Percentiles rank a stretch among this genome's conserved stretches.
Evolutionary conservation across 192 early-diverging fungal species (phyloP).

Genomic region (Globomyces pollinis-pini): DNA sequence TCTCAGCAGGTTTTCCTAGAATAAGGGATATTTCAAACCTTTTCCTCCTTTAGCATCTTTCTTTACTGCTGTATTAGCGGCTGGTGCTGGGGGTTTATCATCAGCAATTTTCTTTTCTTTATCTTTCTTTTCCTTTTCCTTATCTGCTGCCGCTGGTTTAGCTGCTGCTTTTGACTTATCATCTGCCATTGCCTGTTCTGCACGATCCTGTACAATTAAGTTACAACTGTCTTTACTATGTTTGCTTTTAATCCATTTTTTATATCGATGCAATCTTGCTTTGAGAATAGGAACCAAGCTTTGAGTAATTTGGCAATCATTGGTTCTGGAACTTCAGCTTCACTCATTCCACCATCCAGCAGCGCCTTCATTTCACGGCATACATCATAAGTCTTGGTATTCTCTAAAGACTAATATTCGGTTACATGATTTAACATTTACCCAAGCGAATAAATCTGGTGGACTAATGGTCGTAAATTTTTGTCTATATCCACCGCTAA

Average conservation of each 20-base stretch:
- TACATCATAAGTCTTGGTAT: conserved; percentile 29
- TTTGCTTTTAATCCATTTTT: conserved; percentile 22
- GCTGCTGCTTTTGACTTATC: conserved; percentile 11
- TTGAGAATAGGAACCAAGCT: conserved; percentile 25
- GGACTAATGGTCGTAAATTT: conserved; percentile 30
- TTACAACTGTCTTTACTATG: background rate
- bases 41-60: conserved; percentile 21
- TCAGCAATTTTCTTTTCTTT: conserved; percentile 21
- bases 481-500: conserved; percentile 30
- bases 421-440: background rate
- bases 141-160: conserved; percentile 2
- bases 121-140: conserved; percentile 20
- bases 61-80: conserved; percentile 20
- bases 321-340: conserved; percentile 27
- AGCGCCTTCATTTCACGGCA: conserved; percentile 39
- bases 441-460: conserved; percentile 36
- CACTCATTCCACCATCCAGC: conserved; percentile 26
- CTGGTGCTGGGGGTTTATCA: conserved; percentile 17
- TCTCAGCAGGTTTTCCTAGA: conserved; percentile 6
- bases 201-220: background rate
- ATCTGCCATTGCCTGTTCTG: conserved; percentile 14
- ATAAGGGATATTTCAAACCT: background rate
- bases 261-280: conserved; percentile 42
- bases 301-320: conserved; percentile 37
- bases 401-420: conserved; percentile 30